Percentiles rank a stretch among this genome's conserved stretches.
Evolutionary conservation across 202 grass and related monocot species (phyloP).

Genomic region (Hordeum pubiflorum): DNA sequence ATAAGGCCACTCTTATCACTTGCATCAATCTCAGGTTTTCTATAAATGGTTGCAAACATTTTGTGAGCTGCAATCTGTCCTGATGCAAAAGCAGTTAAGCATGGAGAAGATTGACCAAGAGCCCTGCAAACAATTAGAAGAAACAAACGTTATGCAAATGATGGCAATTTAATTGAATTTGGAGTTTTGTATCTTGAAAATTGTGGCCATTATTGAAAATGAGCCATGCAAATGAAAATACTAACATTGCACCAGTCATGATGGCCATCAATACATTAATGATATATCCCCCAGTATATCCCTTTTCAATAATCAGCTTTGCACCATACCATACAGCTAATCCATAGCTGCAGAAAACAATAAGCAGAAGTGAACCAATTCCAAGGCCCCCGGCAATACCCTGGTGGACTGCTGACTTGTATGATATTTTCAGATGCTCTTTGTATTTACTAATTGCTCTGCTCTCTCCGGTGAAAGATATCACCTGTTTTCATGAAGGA

Average conservation of each 20-base stretch:
- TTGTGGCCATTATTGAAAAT: too few species aligned
- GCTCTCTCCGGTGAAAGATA: conserved; percentile 67
- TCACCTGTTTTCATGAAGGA: conserved; percentile 33
- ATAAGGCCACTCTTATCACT: not conserved
- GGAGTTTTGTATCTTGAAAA: not conserved
- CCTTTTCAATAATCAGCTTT: not conserved
- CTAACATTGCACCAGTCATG: not conserved
- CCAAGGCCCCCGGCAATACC: not conserved
- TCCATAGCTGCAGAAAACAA: conserved; percentile 4
- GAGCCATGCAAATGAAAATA: not conserved
- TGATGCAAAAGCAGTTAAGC: not conserved
- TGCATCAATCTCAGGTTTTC: not conserved
- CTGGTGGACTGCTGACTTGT: not conserved
- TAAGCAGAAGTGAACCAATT: not conserved
- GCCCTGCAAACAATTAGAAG: not conserved
- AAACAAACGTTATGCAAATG: not conserved
- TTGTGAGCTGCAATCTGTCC: not conserved
- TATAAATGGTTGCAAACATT: not conserved
- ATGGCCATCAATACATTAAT: not conserved
- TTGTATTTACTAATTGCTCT: conserved; percentile 57
- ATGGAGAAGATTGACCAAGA: not conserved
- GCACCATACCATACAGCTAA: not conserved
- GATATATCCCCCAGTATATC: not conserved
- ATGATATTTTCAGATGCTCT: not conserved
- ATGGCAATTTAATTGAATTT: not conserved